phyloP scores from a whole-genome alignment of 2,329 filamentous ascomycete species.

The Diplodia scrobiculata region DNA sequence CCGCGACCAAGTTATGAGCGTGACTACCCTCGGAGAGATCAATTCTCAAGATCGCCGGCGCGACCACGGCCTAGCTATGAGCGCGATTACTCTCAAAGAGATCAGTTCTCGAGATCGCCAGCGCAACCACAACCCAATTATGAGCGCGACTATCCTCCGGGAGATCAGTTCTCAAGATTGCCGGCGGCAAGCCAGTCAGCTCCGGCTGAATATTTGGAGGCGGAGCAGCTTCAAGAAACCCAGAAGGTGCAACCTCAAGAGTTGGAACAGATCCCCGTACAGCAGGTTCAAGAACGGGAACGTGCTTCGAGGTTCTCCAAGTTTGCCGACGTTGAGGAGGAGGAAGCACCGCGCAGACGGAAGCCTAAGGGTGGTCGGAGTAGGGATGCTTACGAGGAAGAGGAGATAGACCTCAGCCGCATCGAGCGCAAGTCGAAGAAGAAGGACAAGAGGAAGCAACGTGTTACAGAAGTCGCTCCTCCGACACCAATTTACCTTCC shows the following conservation, averaged over 20 bases:
- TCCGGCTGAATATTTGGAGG: background rate
- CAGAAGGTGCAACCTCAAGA: background rate
- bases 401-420: background rate
- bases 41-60: background rate
- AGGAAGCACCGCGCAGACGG: conserved; percentile 35
- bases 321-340: conserved; percentile 32
- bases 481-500: conserved; percentile 69
- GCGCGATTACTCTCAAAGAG: background rate
- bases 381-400: conserved; percentile 32
- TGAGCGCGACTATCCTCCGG: background rate
- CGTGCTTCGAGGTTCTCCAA: conserved; percentile 6
- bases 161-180: background rate
- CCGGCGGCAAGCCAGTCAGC: background rate
- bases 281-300: conserved; percentile 1
- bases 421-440: conserved; percentile 39
- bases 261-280: background rate
- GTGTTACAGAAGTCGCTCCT: conserved; percentile 34
- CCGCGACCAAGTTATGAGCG: background rate
- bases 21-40: background rate
- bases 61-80: background rate
- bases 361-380: conserved; percentile 30
- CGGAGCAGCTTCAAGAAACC: too few species aligned
- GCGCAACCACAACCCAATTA: too few species aligned
- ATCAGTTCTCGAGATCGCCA: background rate
- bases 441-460: conserved; percentile 17